Percentiles rank a stretch among this genome's conserved stretches.
phyloP scores from a whole-genome alignment of 2,329 filamentous ascomycete species.

The Penicillium freii region DNA sequence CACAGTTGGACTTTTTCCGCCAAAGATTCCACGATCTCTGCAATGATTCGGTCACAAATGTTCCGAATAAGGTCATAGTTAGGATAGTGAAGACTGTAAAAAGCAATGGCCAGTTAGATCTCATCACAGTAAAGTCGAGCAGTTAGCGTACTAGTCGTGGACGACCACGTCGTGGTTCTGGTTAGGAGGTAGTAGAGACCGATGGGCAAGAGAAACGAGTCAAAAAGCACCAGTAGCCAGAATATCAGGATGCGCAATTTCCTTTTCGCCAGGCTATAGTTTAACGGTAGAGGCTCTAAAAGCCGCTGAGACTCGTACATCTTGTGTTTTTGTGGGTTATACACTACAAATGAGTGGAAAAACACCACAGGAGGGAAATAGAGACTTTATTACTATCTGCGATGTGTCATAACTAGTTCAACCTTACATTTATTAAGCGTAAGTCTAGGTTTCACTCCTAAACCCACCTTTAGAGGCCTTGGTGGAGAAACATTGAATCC shows the following conservation, averaged over 20 bases:
- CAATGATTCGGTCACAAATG: neutral
- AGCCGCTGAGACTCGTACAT: neutral
- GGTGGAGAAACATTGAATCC: neutral
- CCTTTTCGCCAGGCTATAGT: neutral
- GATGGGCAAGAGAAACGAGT: neutral
- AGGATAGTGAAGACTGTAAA: neutral
- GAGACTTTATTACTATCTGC: too few species aligned
- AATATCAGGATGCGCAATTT: neutral
- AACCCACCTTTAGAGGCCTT: neutral
- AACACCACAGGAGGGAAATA: too few species aligned
- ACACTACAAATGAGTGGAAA: too few species aligned
- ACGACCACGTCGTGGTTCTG: neutral
- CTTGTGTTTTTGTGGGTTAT: neutral
- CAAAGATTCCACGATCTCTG: neutral
- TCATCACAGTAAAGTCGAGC: neutral
- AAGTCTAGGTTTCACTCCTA: too few species aligned
- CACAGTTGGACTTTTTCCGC: neutral
- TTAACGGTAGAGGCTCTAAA: neutral
- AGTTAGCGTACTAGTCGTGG: neutral
- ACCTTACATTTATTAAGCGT: too few species aligned
- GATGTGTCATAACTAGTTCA: too few species aligned
- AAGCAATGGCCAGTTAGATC: neutral
- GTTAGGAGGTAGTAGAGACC: neutral
- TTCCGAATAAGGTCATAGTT: neutral
- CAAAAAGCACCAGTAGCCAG: neutral